phyloP scores from a whole-genome alignment of 352 stramenopile genomes.

The Globisporangium orthogonon region DNA sequence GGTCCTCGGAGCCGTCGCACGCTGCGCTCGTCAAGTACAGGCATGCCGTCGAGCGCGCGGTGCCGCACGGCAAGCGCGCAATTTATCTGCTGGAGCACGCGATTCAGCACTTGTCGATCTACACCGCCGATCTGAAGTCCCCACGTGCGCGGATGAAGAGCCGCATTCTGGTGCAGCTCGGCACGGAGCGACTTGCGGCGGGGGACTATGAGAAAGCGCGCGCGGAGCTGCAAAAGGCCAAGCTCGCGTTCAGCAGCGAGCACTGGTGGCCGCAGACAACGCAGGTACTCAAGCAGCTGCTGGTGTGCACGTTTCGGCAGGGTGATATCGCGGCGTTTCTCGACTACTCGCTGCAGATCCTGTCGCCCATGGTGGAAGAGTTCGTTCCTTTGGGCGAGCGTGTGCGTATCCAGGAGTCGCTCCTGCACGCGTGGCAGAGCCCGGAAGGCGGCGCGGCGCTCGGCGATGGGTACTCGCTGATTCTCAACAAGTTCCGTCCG shows the following conservation, averaged over 20 bases:
- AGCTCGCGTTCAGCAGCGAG: conserved; percentile 45
- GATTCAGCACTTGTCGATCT: conserved; percentile 65
- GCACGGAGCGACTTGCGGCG: conserved; percentile 60
- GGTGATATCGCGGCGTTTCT: conserved; percentile 67
- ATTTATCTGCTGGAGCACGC: conserved; percentile 76
- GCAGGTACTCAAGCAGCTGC: conserved; percentile 69
- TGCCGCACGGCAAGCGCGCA: conserved; percentile 60
- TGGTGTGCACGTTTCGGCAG: conserved; percentile 70
- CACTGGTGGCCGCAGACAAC: conserved; percentile 71
- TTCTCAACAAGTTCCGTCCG: conserved; percentile 39
- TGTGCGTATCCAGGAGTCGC: conserved; percentile 43
- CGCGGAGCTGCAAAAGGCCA: conserved; percentile 64
- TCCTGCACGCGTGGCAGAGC: conserved; percentile 54
- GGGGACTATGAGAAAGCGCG: conserved; percentile 63
- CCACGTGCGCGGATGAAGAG: conserved; percentile 70
- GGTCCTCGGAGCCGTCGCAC: conserved; percentile 36
- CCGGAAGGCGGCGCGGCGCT: conserved; percentile 22
- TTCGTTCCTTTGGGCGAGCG: conserved; percentile 58
- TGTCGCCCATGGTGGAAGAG: conserved; percentile 66
- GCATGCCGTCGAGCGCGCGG: conserved; percentile 45
- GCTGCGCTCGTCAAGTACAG: conserved; percentile 61
- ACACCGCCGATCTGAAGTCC: conserved; percentile 55
- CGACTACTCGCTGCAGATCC: conserved; percentile 70
- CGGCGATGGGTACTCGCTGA: conserved; percentile 34
- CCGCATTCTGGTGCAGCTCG: conserved; percentile 64